A percentile compares a stretch with the other conserved stretches of the same genome.
Conservation (phyloP, 306 rosid genomes). For the Argentina anserina region DNA sequence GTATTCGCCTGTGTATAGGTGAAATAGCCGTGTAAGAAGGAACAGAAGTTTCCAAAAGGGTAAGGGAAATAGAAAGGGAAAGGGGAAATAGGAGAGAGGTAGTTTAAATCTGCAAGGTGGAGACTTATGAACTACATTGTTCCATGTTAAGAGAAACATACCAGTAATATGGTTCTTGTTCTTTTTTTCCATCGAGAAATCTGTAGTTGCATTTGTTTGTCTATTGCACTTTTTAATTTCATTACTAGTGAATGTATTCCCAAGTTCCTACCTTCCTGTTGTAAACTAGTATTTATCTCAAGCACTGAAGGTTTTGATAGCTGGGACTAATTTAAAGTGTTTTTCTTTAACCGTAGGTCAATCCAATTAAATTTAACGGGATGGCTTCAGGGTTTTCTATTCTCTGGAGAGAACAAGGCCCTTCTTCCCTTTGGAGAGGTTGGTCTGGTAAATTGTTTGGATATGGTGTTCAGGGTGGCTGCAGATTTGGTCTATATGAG, state of each 20-base stretch:
- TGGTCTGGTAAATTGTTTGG: conserved; percentile 72
- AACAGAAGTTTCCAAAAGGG: background rate
- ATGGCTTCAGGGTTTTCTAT: conserved; percentile 53
- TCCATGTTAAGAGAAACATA: background rate
- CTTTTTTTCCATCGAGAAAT: background rate
- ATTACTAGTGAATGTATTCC: background rate
- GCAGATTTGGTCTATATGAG: conserved; percentile 69
- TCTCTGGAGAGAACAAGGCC: conserved; percentile 68
- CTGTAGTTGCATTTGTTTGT: background rate
- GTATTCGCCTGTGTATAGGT: background rate
- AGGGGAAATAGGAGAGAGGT: background rate
- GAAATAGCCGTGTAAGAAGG: background rate
- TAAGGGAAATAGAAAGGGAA: background rate
- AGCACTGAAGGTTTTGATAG: background rate
- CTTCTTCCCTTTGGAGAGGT: conserved; percentile 72
- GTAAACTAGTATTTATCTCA: background rate
- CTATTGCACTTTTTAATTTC: background rate
- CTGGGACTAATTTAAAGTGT: background rate
- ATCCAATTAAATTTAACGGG: conserved; percentile 53
- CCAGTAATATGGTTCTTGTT: too few relatives aligned
- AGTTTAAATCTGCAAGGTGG: background rate
- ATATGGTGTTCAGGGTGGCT: conserved; percentile 73
- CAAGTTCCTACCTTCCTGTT: background rate
- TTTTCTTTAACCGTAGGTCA: conserved; percentile 32
- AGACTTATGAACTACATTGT: background rate